Evolutionary conservation across 75 land plant species (phyloP).

Genomic region (Ceratopteris richardii): DNA sequence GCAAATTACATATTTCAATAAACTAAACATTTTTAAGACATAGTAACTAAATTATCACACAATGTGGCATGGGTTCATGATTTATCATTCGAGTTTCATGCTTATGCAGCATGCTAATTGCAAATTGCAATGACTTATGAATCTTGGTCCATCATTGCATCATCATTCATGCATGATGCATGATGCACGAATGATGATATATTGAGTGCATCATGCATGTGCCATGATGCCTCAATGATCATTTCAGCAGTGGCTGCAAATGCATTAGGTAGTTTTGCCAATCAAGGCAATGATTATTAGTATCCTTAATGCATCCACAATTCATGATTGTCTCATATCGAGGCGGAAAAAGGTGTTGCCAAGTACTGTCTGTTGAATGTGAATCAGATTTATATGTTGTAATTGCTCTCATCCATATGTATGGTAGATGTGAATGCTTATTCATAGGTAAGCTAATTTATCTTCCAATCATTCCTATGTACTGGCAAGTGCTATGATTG

Average conservation of each 20-base stretch:
- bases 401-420: slow-evolving; percentile 45
- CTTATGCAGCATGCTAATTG: too few species aligned
- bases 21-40: too few species aligned
- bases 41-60: too few species aligned
- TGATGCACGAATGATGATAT: too few species aligned
- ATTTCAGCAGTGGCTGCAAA: slow-evolving; percentile 12
- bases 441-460: slow-evolving; percentile 2
- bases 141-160: too few species aligned
- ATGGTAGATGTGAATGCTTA: slow-evolving; percentile 34
- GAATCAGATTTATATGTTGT: slow-evolving; percentile 15
- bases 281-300: slow-evolving; percentile 12
- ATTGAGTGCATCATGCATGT: too few species aligned
- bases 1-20: too few species aligned
- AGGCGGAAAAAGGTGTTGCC: slow-evolving; percentile 4
- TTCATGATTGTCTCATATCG: neutral
- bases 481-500: slow-evolving; percentile 35
- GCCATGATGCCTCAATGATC: too few species aligned
- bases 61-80: too few species aligned
- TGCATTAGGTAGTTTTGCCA: slow-evolving; percentile 12
- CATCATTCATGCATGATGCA: too few species aligned
- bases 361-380: neutral
- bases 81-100: too few species aligned
- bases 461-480: slow-evolving; percentile 38
- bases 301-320: slow-evolving; percentile 12
- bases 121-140: too few species aligned